Conservation (phyloP, 2,329 filamentous ascomycete genomes). For the Colletotrichum spinosum region DNA sequence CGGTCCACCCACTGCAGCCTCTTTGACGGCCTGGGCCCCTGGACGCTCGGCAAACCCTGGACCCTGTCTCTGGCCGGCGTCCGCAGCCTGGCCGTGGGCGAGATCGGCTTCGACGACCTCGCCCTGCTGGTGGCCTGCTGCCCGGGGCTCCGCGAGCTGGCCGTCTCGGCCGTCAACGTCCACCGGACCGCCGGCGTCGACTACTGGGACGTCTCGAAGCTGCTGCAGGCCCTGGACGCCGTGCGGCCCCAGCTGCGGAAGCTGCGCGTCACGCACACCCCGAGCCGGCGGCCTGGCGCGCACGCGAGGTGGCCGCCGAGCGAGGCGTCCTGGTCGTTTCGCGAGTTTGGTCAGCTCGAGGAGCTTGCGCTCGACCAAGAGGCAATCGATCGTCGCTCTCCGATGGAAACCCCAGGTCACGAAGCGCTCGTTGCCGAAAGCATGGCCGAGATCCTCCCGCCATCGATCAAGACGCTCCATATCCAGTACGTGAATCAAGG, state of each 20-base stretch:
- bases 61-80: not conserved
- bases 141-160: slow-evolving; percentile 21
- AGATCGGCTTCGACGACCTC: slow-evolving; percentile 23
- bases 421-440: not conserved
- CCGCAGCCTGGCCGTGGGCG: slow-evolving; percentile 3
- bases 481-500: slow-evolving; percentile 1
- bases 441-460: not conserved
- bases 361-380: slow-evolving; percentile 23
- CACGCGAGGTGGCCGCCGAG: not conserved
- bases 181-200: slow-evolving; percentile 15
- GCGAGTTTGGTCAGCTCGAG: slow-evolving; percentile 13
- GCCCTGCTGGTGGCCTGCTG: slow-evolving; percentile 20
- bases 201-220: slow-evolving; percentile 25
- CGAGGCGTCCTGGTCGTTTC: slow-evolving; percentile 10
- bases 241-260: slow-evolving; percentile 12
- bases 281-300: not conserved
- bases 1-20: slow-evolving; percentile 13
- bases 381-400: not conserved
- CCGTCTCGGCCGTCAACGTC: slow-evolving; percentile 13
- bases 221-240: slow-evolving; percentile 17
- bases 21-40: slow-evolving; percentile 18
- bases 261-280: slow-evolving; percentile 9
- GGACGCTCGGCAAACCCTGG: slow-evolving; percentile 17
- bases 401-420: not conserved
- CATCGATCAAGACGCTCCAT: slow-evolving; percentile 1